These are phyloP conservation scores for Mycena filopes DNA, from an alignment of 768 basidiomycete species.

Conservation along the genomic window DNA sequence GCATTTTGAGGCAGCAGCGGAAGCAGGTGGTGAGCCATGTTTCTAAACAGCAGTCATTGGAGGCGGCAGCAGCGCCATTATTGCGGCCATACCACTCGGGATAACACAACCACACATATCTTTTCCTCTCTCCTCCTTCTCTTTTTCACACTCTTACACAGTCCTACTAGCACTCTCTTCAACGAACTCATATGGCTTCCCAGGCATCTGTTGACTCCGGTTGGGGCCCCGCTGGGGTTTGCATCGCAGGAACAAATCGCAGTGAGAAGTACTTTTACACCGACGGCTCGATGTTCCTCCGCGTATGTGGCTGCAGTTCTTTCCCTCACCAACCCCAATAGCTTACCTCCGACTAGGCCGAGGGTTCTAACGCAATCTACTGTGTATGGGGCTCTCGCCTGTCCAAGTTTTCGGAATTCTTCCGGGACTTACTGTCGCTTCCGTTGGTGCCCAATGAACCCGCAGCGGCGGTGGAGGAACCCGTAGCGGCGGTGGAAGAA, in stretches of 20 bases:
- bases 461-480: too few species aligned
- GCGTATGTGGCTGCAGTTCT: background rate
- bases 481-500: too few species aligned
- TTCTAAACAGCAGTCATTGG: too few species aligned
- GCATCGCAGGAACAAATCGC: background rate
- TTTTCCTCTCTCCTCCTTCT: background rate
- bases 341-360: background rate
- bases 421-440: background rate
- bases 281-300: background rate
- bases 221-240: background rate
- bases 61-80: too few species aligned
- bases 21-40: background rate
- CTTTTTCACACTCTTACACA: background rate
- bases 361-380: background rate
- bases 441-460: too few species aligned
- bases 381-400: slow-evolving; percentile 3
- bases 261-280: background rate
- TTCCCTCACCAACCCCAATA: too few species aligned
- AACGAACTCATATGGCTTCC: too few species aligned
- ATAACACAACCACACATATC: background rate
- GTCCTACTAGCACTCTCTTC: too few species aligned
- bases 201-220: background rate
- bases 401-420: background rate
- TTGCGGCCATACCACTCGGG: background rate
- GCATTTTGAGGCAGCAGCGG: slow-evolving; percentile 20